These are phyloP conservation scores for Graphium sp. DNA, from an alignment of 2,329 filamentous ascomycete species.

Conservation along the genomic window DNA sequence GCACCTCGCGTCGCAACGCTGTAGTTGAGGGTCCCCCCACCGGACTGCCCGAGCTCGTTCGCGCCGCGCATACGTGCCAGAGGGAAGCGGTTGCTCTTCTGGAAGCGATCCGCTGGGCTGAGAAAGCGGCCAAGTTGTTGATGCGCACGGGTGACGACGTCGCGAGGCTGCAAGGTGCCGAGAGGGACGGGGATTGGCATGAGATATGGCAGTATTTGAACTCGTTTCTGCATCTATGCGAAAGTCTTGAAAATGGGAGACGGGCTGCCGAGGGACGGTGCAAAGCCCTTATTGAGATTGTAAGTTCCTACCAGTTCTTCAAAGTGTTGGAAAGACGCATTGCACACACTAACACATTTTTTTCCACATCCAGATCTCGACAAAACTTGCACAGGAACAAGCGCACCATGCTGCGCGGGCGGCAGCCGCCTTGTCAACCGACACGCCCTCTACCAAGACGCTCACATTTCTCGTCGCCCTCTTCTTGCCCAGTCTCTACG, in stretches of 20 bases:
- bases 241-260: conserved; percentile 25
- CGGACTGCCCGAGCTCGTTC: no score
- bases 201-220: conserved; percentile 28
- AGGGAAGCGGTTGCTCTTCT: conserved; percentile 26
- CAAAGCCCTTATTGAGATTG: conserved; percentile 27
- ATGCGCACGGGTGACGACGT: conserved; percentile 25
- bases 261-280: conserved; percentile 27
- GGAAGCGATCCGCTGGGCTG: conserved; percentile 28
- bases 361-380: conserved; percentile 21
- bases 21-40: no score
- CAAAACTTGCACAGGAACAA: conserved; percentile 30
- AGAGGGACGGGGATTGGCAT: conserved; percentile 20
- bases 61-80: conserved; percentile 23
- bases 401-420: conserved; percentile 25
- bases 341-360: conserved; percentile 4
- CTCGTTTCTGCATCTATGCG: conserved; percentile 22
- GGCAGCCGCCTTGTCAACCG: conserved; percentile 20
- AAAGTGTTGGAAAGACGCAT: background rate
- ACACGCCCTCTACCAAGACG: conserved; percentile 29
- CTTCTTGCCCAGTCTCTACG: conserved; percentile 28
- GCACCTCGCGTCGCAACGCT: no score
- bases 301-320: conserved; percentile 8
- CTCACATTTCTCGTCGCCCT: conserved; percentile 28
- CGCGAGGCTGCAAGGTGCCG: conserved; percentile 12
- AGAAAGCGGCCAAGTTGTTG: conserved; percentile 24